Evolutionary conservation across 345 rosid species (phyloP).

Genomic region (Citrus mangshanensis): DNA sequence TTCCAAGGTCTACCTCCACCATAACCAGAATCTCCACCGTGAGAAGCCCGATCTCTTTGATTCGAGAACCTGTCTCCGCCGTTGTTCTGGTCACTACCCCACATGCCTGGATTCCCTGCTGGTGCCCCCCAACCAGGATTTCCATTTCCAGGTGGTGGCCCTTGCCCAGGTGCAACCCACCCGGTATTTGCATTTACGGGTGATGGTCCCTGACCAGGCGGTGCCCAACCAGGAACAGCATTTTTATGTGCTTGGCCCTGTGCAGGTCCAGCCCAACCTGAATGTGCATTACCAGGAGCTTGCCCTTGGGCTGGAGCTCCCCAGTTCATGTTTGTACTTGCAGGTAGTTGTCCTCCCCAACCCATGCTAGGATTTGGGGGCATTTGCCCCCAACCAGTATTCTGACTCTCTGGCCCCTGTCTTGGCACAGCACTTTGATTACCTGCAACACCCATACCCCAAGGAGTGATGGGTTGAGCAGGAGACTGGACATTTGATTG

Average conservation of each 20-base stretch:
- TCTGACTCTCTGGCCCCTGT: conserved; percentile 46
- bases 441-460: conserved; percentile 49
- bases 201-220: conserved; percentile 46
- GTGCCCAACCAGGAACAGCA: conserved; percentile 55
- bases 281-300: conserved; percentile 43
- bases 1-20: conserved; percentile 56
- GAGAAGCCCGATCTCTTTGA: conserved; percentile 42
- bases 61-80: conserved; percentile 47
- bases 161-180: conserved; percentile 56
- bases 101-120: conserved; percentile 35
- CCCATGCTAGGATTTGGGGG: conserved; percentile 55
- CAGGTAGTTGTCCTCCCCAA: conserved; percentile 59
- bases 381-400: conserved; percentile 51
- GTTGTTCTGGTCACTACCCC: conserved; percentile 57
- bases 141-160: conserved; percentile 31
- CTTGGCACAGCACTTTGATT: conserved; percentile 34
- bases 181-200: conserved; percentile 35
- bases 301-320: conserved; percentile 42
- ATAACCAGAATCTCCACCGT: conserved; percentile 51
- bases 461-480: conserved; percentile 35
- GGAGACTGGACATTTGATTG: conserved; percentile 41
- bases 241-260: conserved; percentile 59
- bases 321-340: conserved; percentile 53
- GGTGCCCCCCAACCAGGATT: conserved; percentile 35
- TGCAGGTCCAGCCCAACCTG: conserved; percentile 46